Evolutionary conservation across 805 yeast genomes (phyloP).

Genomic region (Wickerhamomyces kurtzmanii): DNA sequence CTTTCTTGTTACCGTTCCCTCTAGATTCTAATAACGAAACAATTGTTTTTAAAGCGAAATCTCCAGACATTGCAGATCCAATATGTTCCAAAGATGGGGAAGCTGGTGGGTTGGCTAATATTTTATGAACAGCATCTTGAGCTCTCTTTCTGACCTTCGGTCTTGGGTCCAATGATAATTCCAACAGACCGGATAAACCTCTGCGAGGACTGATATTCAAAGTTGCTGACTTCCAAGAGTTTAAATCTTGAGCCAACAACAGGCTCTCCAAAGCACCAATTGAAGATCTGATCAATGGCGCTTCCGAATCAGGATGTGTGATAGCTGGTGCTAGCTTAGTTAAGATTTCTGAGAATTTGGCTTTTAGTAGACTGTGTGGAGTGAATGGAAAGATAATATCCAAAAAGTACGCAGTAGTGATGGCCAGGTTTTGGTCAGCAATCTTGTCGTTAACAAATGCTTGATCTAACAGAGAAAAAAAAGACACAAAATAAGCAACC

Average conservation of each 20-base stretch:
- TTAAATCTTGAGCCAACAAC: slow-evolving; percentile 68
- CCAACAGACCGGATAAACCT: slow-evolving; percentile 70
- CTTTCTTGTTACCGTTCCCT: slow-evolving; percentile 21
- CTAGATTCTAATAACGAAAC: slow-evolving; percentile 29
- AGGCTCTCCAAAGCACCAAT: slow-evolving; percentile 79
- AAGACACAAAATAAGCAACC: slow-evolving; percentile 78
- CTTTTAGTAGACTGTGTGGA: slow-evolving; percentile 56
- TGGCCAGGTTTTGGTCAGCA: slow-evolving; percentile 53
- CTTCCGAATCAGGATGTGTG: slow-evolving; percentile 57
- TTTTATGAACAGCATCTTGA: slow-evolving; percentile 67
- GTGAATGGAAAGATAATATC: slow-evolving; percentile 72
- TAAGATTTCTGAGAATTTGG: slow-evolving; percentile 71
- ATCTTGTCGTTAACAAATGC: slow-evolving; percentile 40
- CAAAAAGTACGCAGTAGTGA: slow-evolving; percentile 70
- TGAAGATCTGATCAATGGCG: slow-evolving; percentile 75
- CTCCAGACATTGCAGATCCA: slow-evolving; percentile 63
- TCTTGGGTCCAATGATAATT: slow-evolving; percentile 74
- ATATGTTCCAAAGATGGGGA: slow-evolving; percentile 75
- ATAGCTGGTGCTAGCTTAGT: slow-evolving; percentile 76
- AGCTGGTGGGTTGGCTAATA: slow-evolving; percentile 58
- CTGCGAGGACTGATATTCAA: slow-evolving; percentile 57
- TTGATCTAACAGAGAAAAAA: slow-evolving; percentile 74
- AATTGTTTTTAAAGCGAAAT: slow-evolving; percentile 50
- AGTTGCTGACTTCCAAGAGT: slow-evolving; percentile 58
- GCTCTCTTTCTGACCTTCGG: slow-evolving; percentile 97